Evolutionary conservation across 2,329 filamentous ascomycete species (phyloP).

Genomic region (Diplodia seriata): DNA sequence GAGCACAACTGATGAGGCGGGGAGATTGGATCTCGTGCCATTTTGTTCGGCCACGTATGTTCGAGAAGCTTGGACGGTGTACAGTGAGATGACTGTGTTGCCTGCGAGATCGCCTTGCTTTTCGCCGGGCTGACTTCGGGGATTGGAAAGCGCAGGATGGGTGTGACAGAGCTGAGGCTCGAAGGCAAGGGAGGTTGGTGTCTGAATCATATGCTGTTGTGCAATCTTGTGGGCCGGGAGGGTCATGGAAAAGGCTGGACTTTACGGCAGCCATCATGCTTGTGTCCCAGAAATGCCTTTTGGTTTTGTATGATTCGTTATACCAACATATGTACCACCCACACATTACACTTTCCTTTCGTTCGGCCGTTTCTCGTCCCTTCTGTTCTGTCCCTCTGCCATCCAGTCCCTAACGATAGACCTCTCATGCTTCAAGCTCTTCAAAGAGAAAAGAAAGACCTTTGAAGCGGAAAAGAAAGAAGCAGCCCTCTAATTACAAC

Average conservation of each 20-base stretch:
- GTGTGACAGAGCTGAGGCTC: not conserved
- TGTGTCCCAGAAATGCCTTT: not conserved
- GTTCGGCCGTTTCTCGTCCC: slow-evolving; percentile 18
- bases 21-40: not conserved
- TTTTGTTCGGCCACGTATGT: not conserved
- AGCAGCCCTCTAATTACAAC: slow-evolving; percentile 16
- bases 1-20: not conserved
- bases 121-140: not conserved
- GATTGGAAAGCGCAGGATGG: not conserved
- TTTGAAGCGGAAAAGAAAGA: not conserved
- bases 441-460: not conserved
- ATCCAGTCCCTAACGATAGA: not conserved
- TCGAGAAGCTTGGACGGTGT: not conserved
- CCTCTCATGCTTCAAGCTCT: not conserved
- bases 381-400: not conserved
- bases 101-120: not conserved
- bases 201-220: not conserved
- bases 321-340: not conserved
- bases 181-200: not conserved
- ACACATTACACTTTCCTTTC: not conserved
- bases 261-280: no score
- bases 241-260: no score
- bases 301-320: not conserved
- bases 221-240: not conserved
- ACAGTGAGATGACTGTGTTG: not conserved